Evolutionary conservation across 148 eudicot genomes (phyloP).

Genomic region (Vaccinium darrowii): DNA sequence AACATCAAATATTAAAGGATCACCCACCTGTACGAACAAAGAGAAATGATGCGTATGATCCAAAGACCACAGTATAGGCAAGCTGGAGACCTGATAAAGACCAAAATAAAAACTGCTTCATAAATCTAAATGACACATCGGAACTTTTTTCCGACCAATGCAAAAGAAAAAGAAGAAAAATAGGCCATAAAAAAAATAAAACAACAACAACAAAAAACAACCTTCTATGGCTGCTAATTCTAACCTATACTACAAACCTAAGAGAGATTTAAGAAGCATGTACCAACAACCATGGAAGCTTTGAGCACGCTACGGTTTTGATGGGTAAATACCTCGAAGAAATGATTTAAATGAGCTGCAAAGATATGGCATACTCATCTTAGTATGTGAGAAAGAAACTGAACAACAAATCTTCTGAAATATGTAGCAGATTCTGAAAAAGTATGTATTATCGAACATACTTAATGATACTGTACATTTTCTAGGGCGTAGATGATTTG

Average conservation of each 20-base stretch:
- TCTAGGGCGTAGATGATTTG: neutral
- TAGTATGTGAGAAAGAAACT: neutral
- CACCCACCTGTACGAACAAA: constrained; percentile 70
- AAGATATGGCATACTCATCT: neutral
- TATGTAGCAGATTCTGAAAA: neutral
- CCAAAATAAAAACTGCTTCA: constrained; percentile 14
- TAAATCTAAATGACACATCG: neutral
- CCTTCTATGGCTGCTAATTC: neutral
- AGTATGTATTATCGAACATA: neutral
- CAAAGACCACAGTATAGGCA: constrained; percentile 84
- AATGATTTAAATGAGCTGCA: constrained; percentile 91
- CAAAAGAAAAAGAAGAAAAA: neutral
- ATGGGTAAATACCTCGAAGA: constrained; percentile 60
- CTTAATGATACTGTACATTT: neutral
- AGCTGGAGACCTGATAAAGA: constrained; percentile 78
- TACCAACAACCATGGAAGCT: constrained; percentile 66
- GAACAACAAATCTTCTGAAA: neutral
- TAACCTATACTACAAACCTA: neutral
- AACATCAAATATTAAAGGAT: constrained; percentile 5
- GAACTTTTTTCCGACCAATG: constrained; percentile 9
- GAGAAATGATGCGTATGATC: constrained; percentile 85
- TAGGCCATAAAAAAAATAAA: neutral
- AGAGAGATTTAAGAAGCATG: constrained; percentile 16
- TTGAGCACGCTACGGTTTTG: constrained; percentile 47
- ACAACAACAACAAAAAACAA: neutral